Percentiles rank a stretch among this genome's conserved stretches.
These are phyloP conservation scores for Magnusiomyces fungicola DNA, from an alignment of 1,139 yeast genomes.

Conservation along the genomic window DNA sequence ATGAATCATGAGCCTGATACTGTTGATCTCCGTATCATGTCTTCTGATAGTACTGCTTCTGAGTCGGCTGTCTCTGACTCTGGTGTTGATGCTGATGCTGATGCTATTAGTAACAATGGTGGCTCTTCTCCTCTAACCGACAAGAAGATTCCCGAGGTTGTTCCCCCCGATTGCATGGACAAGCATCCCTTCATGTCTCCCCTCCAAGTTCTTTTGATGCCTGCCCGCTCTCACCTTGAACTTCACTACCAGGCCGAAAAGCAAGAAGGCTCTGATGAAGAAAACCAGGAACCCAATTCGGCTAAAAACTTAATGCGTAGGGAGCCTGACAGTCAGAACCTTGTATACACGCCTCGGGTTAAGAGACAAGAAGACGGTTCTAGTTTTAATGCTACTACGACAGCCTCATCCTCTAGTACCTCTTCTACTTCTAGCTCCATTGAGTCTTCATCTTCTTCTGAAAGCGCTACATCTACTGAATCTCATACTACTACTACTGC, in stretches of 20 bases:
- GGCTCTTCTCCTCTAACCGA: too few relatives aligned
- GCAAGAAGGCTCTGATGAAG: neutral
- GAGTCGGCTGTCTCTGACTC: too few relatives aligned
- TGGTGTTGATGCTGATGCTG: too few relatives aligned
- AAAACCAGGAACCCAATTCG: neutral
- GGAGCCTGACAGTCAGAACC: neutral
- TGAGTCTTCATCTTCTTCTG: neutral
- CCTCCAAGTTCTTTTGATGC: conserved; percentile 1
- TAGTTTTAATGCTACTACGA: neutral
- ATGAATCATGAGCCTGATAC: too few relatives aligned
- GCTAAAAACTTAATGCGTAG: too few relatives aligned
- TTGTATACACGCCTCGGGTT: neutral
- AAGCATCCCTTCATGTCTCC: conserved; percentile 1
- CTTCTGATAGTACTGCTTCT: too few relatives aligned
- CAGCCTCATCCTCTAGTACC: neutral
- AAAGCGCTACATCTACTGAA: too few relatives aligned
- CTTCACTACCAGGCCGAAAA: conserved; percentile 1
- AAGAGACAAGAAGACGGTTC: conserved; percentile 1
- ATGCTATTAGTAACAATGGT: too few relatives aligned
- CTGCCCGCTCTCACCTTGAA: neutral
- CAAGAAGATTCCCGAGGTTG: neutral
- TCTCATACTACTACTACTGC: neutral
- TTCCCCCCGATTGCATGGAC: neutral
- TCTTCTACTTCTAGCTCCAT: neutral
- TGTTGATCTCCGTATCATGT: too few relatives aligned